phyloP scores from a whole-genome alignment of 768 basidiomycete species.

The Boletus reticuloceps region DNA sequence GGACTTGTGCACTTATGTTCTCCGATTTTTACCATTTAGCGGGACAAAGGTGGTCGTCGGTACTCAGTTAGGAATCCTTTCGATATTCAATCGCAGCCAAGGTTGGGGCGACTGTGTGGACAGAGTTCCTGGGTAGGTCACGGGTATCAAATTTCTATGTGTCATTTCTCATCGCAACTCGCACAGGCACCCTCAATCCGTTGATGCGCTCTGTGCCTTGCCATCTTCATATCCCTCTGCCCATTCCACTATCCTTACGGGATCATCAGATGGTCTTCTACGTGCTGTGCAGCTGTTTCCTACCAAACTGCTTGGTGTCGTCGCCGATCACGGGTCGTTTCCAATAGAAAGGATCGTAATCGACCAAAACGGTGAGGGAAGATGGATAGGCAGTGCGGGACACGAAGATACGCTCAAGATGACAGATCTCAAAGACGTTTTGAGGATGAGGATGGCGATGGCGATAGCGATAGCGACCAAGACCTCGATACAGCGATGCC shows the following conservation, averaged over 20 bases:
- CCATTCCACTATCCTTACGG: slow-evolving; percentile 76
- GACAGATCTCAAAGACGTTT: slow-evolving; percentile 81
- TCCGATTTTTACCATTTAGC: slow-evolving; percentile 35
- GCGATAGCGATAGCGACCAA: slow-evolving; percentile 11
- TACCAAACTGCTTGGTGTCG: slow-evolving; percentile 84
- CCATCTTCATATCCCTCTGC: slow-evolving; percentile 60
- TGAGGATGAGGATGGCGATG: slow-evolving; percentile 34
- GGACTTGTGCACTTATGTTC: background rate
- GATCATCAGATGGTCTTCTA: slow-evolving; percentile 89
- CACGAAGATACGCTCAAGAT: slow-evolving; percentile 86
- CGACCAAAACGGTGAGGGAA: slow-evolving; percentile 51
- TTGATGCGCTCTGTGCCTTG: slow-evolving; percentile 81
- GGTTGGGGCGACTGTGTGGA: slow-evolving; percentile 95
- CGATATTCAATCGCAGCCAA: slow-evolving; percentile 82
- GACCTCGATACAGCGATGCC: slow-evolving; percentile 19
- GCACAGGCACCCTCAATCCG: slow-evolving; percentile 81
- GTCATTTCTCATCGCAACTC: slow-evolving; percentile 11
- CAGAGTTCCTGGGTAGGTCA: slow-evolving; percentile 74
- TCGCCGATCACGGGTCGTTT: slow-evolving; percentile 89
- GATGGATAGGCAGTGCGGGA: slow-evolving; percentile 92
- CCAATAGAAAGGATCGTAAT: slow-evolving; percentile 86
- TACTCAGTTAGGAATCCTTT: slow-evolving; percentile 85
- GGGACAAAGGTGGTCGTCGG: slow-evolving; percentile 84
- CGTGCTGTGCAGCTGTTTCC: slow-evolving; percentile 86
- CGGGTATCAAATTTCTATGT: background rate